phyloP scores from a whole-genome alignment of 1,139 yeast species.

The Nakaseomyces delphensis region DNA sequence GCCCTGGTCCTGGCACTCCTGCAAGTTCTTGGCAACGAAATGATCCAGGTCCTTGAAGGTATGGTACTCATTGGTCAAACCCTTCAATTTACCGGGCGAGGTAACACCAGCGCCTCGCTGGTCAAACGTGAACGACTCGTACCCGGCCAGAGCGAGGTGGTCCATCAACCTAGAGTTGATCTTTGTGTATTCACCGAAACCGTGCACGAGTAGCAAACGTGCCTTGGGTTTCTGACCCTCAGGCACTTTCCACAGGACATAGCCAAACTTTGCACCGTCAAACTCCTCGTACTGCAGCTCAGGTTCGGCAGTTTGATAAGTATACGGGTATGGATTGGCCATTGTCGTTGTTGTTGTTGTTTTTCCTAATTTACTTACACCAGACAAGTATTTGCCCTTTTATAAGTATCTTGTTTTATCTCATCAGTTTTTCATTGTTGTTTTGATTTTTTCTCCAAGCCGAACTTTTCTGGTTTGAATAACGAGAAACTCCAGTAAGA shows the following conservation, averaged over 20 bases:
- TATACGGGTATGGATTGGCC: conserved; percentile 19
- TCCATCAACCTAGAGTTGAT: conserved; percentile 55
- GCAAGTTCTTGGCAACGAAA: conserved; percentile 35
- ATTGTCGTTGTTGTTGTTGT: conserved; percentile 40
- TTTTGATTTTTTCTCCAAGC: too few species aligned
- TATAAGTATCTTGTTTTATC: too few species aligned
- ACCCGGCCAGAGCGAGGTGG: conserved; percentile 49
- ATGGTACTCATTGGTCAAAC: conserved; percentile 56
- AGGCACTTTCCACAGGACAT: conserved; percentile 23
- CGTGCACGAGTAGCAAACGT: conserved; percentile 62
- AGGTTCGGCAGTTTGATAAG: conserved; percentile 19
- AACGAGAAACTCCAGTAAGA: too few species aligned
- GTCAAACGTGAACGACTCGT: conserved; percentile 68
- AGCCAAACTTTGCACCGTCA: conserved; percentile 26
- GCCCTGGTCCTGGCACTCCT: conserved; percentile 24
- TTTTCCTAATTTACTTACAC: conserved; percentile 61
- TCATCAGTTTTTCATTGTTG: too few species aligned
- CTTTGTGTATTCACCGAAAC: conserved; percentile 61
- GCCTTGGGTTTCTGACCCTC: conserved; percentile 15
- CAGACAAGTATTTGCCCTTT: too few species aligned
- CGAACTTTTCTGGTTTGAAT: too few species aligned
- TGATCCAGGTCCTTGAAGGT: conserved; percentile 64
- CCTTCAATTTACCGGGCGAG: conserved; percentile 49
- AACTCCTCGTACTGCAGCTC: conserved; percentile 21
- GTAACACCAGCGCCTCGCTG: conserved; percentile 88